Conservation (phyloP, 768 basidiomycete genomes). For the Lactarius hengduanensis region DNA sequence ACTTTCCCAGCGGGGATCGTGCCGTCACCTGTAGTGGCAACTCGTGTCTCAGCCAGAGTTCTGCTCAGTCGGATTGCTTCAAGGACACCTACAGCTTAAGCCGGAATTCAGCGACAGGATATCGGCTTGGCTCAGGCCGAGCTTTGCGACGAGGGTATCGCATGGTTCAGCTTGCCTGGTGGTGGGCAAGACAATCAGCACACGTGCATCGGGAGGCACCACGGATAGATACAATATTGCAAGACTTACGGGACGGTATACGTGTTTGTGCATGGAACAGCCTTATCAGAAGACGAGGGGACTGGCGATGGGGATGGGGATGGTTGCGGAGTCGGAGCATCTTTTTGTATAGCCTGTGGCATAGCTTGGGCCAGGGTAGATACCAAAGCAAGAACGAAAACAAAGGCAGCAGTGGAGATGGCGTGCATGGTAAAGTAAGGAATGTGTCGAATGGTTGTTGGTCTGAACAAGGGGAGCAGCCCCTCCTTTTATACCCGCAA, state of each 20-base stretch:
- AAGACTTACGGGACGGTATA: conserved; percentile 1
- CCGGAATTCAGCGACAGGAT: conserved; percentile 14
- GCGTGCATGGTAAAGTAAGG: conserved; percentile 1
- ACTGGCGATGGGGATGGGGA: neutral
- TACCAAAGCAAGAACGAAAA: conserved; percentile 8
- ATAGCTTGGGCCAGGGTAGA: conserved; percentile 3
- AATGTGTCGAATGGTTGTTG: neutral
- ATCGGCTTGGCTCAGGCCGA: neutral
- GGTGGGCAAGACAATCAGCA: too few species aligned
- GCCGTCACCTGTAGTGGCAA: neutral
- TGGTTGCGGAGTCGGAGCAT: too few species aligned
- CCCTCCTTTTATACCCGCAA: neutral
- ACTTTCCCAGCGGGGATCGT: neutral
- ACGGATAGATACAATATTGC: neutral
- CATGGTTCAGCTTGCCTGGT: conserved; percentile 12
- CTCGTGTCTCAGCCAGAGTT: neutral
- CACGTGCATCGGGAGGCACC: neutral
- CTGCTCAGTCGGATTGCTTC: neutral
- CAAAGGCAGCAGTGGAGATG: neutral
- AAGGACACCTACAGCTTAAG: neutral
- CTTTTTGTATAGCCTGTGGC: too few species aligned
- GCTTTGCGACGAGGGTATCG: neutral
- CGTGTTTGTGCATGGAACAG: neutral
- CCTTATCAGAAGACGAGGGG: neutral
- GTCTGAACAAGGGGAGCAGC: neutral